These are phyloP conservation scores for Aspergillus aculeatinus DNA, from an alignment of 2,329 filamentous ascomycete species.

Conservation along the genomic window DNA sequence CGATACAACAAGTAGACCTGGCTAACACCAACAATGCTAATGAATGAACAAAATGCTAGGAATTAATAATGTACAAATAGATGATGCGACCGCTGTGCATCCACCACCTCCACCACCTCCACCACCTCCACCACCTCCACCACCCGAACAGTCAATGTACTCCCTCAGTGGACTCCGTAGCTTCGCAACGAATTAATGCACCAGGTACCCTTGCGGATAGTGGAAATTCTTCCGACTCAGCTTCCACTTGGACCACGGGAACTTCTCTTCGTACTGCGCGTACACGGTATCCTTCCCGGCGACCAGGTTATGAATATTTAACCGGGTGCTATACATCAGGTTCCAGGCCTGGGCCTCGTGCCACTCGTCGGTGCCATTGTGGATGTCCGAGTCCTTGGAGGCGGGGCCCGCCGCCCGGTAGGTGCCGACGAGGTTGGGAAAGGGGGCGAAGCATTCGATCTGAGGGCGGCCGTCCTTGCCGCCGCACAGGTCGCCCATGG, in stretches of 20 bases:
- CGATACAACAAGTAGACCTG: no score
- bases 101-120: no score
- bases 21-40: no score
- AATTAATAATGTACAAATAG: no score
- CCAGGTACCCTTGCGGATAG: conserved; percentile 23
- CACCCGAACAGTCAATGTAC: no score
- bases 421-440: conserved; percentile 50
- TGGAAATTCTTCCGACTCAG: conserved; percentile 19
- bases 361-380: conserved; percentile 19
- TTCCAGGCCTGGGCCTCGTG: conserved; percentile 20
- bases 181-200: conserved; percentile 3
- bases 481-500: conserved; percentile 50
- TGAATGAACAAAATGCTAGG: no score
- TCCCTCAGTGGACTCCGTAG: no score
- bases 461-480: conserved; percentile 31
- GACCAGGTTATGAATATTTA: conserved; percentile 27
- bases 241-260: conserved; percentile 22
- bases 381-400: conserved; percentile 31
- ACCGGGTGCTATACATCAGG: conserved; percentile 26
- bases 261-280: conserved; percentile 22
- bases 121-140: no score
- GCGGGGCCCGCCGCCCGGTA: conserved; percentile 42
- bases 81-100: no score
- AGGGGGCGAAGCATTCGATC: conserved; percentile 42
- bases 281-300: conserved; percentile 17